Percentiles rank a stretch among this genome's conserved stretches.
Evolutionary conservation across 495 filamentous ascomycete species (phyloP).

Genomic region (Pseudomonodictys pantanalensis): DNA sequence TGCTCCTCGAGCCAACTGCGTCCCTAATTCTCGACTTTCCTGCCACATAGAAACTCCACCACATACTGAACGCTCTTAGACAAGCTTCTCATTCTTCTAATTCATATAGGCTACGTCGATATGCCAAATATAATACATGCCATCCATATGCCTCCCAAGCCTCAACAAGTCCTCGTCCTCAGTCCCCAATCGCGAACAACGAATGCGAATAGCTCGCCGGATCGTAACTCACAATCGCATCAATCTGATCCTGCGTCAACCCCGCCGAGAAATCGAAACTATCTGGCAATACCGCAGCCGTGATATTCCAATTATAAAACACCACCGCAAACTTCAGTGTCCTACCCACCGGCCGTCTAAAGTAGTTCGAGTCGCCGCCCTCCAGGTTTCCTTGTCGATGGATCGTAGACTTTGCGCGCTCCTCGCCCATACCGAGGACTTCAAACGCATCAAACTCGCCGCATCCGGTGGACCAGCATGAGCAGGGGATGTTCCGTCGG

Average conservation of each 20-base stretch:
- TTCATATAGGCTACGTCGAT: too few species aligned
- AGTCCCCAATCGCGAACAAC: constrained; percentile 19
- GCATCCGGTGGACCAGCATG: constrained; percentile 66
- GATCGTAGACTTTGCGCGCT: constrained; percentile 56
- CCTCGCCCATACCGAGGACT: constrained; percentile 52
- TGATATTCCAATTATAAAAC: constrained; percentile 48
- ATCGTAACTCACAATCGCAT: constrained; percentile 19
- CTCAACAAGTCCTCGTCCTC: not conserved
- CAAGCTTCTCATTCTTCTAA: too few species aligned
- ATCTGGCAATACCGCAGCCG: constrained; percentile 45
- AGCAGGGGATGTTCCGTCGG: constrained; percentile 47
- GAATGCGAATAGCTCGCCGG: constrained; percentile 21
- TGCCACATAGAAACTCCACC: too few species aligned
- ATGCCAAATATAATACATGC: too few species aligned
- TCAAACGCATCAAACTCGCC: constrained; percentile 74
- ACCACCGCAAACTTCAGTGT: constrained; percentile 60
- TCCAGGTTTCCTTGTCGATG: constrained; percentile 50
- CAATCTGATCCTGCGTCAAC: constrained; percentile 4
- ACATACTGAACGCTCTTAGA: too few species aligned
- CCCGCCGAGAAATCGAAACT: constrained; percentile 12
- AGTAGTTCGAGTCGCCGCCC: constrained; percentile 61
- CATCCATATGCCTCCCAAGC: not conserved
- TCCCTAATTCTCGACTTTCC: too few species aligned
- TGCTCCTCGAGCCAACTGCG: too few species aligned
- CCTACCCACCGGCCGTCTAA: constrained; percentile 54